These are phyloP conservation scores for Fraxinus anomala DNA, from an alignment of 257 asterid species.

Conservation along the genomic window DNA sequence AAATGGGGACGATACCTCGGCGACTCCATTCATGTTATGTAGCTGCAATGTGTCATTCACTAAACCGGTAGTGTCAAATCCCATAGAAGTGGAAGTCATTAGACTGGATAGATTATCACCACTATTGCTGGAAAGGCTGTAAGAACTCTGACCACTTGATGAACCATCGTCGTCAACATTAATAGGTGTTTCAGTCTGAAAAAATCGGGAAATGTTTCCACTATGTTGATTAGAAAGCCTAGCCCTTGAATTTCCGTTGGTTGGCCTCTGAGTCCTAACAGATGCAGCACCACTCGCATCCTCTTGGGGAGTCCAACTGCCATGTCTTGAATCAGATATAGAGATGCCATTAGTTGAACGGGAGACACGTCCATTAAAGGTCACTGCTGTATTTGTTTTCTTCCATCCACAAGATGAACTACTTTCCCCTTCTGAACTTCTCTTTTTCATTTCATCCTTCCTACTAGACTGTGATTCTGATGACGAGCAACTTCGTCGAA, in stretches of 20 bases:
- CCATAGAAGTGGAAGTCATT: slow-evolving; percentile 25
- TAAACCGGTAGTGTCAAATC: slow-evolving; percentile 37
- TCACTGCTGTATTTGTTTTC: slow-evolving; percentile 23
- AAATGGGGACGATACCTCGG: slow-evolving; percentile 55
- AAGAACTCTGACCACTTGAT: slow-evolving; percentile 50
- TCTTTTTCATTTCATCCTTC: slow-evolving; percentile 44
- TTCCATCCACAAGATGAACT: slow-evolving; percentile 49
- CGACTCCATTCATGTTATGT: slow-evolving; percentile 57
- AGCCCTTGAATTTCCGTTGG: slow-evolving; percentile 36
- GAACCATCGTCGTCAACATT: slow-evolving; percentile 35
- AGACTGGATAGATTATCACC: slow-evolving; percentile 34
- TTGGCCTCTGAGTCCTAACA: slow-evolving; percentile 47
- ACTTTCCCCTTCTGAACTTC: slow-evolving; percentile 58
- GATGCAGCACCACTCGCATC: slow-evolving; percentile 37
- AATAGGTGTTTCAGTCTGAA: slow-evolving; percentile 33
- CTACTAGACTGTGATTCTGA: slow-evolving; percentile 40
- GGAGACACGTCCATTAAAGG: slow-evolving; percentile 25
- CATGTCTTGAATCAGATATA: slow-evolving; percentile 41
- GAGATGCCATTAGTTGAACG: slow-evolving; percentile 47
- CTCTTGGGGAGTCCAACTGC: slow-evolving; percentile 35
- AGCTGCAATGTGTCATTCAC: slow-evolving; percentile 43
- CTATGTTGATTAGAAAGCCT: slow-evolving; percentile 37
- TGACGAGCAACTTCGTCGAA: slow-evolving; percentile 41
- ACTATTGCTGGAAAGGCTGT: slow-evolving; percentile 40
- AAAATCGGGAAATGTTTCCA: slow-evolving; percentile 35